These are phyloP conservation scores for Teunomyces gatunensis DNA, from an alignment of 805 yeast species.

Conservation along the genomic window DNA sequence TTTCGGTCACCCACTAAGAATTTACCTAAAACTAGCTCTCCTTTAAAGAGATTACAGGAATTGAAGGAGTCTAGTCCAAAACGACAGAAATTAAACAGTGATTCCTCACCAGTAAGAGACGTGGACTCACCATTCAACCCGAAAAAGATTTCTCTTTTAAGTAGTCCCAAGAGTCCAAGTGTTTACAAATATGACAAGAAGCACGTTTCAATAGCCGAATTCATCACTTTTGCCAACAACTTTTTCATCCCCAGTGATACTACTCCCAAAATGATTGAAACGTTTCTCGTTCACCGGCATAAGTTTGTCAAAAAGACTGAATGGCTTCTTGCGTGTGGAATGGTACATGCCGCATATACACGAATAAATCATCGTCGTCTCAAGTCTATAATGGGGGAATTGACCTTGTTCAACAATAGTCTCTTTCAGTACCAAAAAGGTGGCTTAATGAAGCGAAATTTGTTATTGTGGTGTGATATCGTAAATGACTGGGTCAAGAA, in stretches of 20 bases:
- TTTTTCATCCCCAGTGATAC: slow-evolving; percentile 58
- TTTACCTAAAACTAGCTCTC: slow-evolving; percentile 36
- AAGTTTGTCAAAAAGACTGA: slow-evolving; percentile 54
- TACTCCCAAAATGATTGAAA: slow-evolving; percentile 48
- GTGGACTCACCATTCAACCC: slow-evolving; percentile 28
- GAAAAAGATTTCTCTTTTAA: slow-evolving; percentile 7
- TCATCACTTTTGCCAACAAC: slow-evolving; percentile 53
- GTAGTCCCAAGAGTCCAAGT: slow-evolving; percentile 10
- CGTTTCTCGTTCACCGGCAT: slow-evolving; percentile 48
- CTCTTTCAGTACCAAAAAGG: slow-evolving; percentile 56
- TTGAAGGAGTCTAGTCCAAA: slow-evolving; percentile 10
- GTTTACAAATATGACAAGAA: slow-evolving; percentile 16
- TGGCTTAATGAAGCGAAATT: slow-evolving; percentile 46
- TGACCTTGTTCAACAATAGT: slow-evolving; percentile 46
- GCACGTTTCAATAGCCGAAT: slow-evolving; percentile 31
- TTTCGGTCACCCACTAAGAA: slow-evolving; percentile 16
- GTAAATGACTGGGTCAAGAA: slow-evolving; percentile 54
- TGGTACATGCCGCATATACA: slow-evolving; percentile 57
- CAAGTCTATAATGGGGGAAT: slow-evolving; percentile 47
- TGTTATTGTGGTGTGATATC: slow-evolving; percentile 51
- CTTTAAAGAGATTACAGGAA: slow-evolving; percentile 34
- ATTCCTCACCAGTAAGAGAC: slow-evolving; percentile 13
- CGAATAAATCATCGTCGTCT: slow-evolving; percentile 51
- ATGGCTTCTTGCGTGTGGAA: slow-evolving; percentile 70
- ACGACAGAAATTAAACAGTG: slow-evolving; percentile 5